A percentile compares a stretch with the other conserved stretches of the same genome.
Conservation (phyloP, 2,329 filamentous ascomycete genomes). For the Plenodomus biglobosus region DNA sequence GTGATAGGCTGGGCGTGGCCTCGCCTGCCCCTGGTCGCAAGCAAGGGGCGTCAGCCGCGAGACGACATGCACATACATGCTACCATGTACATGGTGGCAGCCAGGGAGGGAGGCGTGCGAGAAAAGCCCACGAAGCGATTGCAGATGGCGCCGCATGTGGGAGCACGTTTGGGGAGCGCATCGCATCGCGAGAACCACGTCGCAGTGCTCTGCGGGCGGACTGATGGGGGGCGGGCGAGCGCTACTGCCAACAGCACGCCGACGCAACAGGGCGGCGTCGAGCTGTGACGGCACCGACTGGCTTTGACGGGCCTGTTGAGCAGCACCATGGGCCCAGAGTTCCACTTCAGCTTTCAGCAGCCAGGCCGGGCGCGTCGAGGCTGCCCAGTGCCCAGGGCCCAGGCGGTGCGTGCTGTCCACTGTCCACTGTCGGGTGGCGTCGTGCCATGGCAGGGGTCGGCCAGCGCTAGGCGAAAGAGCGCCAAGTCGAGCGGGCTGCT, state of each 20-base stretch:
- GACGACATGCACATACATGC: too few relatives aligned
- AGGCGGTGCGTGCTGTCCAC: too few relatives aligned
- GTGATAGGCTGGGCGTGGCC: constrained; percentile 24
- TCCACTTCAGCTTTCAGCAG: neutral
- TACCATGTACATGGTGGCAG: too few relatives aligned
- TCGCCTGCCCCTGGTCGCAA: constrained; percentile 1
- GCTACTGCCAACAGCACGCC: too few relatives aligned
- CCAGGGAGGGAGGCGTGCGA: too few relatives aligned
- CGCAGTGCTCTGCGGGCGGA: too few relatives aligned
- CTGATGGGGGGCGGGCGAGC: neutral
- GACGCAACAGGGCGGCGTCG: neutral
- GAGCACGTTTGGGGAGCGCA: too few relatives aligned
- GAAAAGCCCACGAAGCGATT: constrained; percentile 3
- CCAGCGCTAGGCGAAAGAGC: too few relatives aligned
- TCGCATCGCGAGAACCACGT: too few relatives aligned
- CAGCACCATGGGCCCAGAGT: neutral
- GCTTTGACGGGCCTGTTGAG: neutral
- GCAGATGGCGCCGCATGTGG: constrained; percentile 5
- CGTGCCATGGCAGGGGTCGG: too few relatives aligned
- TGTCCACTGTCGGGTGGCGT: too few relatives aligned
- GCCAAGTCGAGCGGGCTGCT: neutral
- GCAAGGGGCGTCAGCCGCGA: neutral
- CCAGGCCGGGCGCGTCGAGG: neutral
- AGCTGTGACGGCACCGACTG: neutral
- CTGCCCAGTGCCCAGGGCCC: neutral